Evolutionary conservation across 176 grass and related monocot genomes (phyloP).

Genomic region (Coix lacrymajobi): DNA sequence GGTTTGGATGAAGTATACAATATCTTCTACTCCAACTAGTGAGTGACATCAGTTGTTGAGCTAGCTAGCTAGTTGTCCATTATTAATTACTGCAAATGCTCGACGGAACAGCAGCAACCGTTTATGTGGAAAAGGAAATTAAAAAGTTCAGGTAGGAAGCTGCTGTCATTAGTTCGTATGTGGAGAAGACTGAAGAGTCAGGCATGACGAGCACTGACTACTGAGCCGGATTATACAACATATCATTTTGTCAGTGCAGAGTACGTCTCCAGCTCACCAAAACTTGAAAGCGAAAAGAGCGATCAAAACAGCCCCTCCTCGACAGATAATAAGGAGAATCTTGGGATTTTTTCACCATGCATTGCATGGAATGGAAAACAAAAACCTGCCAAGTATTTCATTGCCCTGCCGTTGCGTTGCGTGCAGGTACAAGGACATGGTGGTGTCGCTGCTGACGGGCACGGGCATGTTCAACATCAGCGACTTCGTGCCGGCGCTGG

Average conservation of each 20-base stretch:
- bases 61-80: not conserved
- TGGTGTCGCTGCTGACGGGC: conserved; percentile 72
- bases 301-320: not conserved
- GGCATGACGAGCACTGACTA: not conserved
- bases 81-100: not conserved
- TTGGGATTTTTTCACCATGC: not conserved
- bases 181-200: not conserved
- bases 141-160: not conserved
- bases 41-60: not conserved
- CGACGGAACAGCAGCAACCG: not conserved
- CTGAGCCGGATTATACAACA: too few species aligned
- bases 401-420: too few species aligned
- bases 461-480: conserved; percentile 74
- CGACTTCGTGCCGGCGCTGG: conserved; percentile 78
- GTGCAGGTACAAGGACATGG: conserved; percentile 78
- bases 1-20: not conserved
- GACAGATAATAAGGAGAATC: not conserved
- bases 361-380: not conserved
- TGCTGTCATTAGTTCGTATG: not conserved
- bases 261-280: not conserved
- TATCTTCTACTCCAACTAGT: not conserved
- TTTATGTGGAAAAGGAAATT: not conserved
- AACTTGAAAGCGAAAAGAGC: not conserved
- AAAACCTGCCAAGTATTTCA: too few species aligned
- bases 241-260: not conserved